phyloP scores from a whole-genome alignment of 495 filamentous ascomycete genomes.

The Penicillium odoratum region DNA sequence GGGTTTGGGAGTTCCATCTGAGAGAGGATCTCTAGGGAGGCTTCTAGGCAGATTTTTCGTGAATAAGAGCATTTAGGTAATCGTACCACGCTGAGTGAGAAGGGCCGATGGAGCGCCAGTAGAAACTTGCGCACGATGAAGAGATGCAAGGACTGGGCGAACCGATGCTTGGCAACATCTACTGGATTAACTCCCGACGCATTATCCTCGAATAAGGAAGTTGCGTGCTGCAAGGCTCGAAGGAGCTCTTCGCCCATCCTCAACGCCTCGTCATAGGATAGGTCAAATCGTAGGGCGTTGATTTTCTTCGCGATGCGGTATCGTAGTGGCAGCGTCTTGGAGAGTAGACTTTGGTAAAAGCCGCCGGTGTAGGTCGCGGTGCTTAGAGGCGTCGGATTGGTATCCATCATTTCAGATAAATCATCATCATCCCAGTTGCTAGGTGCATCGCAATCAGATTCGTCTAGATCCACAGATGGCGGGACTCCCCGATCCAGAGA shows the following conservation, averaged over 20 bases:
- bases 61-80: slow-evolving; percentile 58
- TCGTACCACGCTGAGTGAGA: slow-evolving; percentile 46
- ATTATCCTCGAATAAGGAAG: slow-evolving; percentile 29
- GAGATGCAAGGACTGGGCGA: slow-evolving; percentile 37
- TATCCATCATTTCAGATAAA: slow-evolving; percentile 45
- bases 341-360: slow-evolving; percentile 53
- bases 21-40: slow-evolving; percentile 50
- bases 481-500: slow-evolving; percentile 56
- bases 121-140: slow-evolving; percentile 54
- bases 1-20: slow-evolving; percentile 35
- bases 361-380: slow-evolving; percentile 44
- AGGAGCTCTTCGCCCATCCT: slow-evolving; percentile 44
- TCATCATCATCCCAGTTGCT: slow-evolving; percentile 59
- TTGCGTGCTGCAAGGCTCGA: slow-evolving; percentile 31
- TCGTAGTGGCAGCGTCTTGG: slow-evolving; percentile 48
- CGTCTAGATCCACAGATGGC: slow-evolving; percentile 46
- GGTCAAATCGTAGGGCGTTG: slow-evolving; percentile 48
- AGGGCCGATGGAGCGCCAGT: slow-evolving; percentile 54
- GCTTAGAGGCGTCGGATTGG: slow-evolving; percentile 31
- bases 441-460: slow-evolving; percentile 53
- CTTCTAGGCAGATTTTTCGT: slow-evolving; percentile 53
- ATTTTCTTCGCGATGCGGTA: slow-evolving; percentile 49
- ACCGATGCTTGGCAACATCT: slow-evolving; percentile 27
- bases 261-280: slow-evolving; percentile 54
- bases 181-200: slow-evolving; percentile 21